Evolutionary conservation across 495 filamentous ascomycete species (phyloP).

Genomic region (Peziza echinospora): DNA sequence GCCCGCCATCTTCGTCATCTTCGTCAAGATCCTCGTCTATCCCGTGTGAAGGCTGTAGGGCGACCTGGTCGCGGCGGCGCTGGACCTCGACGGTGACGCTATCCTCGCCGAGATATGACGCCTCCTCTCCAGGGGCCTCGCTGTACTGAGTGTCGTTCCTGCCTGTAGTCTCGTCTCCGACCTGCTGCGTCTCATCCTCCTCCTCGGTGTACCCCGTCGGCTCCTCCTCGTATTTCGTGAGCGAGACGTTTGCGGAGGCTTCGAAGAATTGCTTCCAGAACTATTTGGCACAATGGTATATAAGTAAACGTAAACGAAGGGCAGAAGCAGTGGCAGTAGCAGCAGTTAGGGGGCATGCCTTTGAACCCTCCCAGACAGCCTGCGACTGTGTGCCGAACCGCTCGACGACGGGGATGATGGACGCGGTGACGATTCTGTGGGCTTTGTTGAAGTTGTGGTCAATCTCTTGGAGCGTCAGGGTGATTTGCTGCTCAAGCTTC

Average conservation of each 20-base stretch:
- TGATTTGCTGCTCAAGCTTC: constrained; percentile 56
- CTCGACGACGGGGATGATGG: constrained; percentile 84
- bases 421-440: constrained; percentile 85
- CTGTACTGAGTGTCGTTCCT: not conserved
- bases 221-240: constrained; percentile 24
- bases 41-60: too few species aligned
- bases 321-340: too few species aligned
- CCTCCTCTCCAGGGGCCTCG: not conserved
- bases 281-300: constrained; percentile 23
- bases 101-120: not conserved
- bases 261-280: constrained; percentile 99
- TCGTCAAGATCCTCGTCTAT: constrained; percentile 1
- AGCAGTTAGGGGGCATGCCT: constrained; percentile 29
- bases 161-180: not conserved
- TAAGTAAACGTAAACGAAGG: not conserved
- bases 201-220: not conserved
- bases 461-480: constrained; percentile 43
- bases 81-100: constrained; percentile 42
- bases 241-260: constrained; percentile 84
- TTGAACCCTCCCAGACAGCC: constrained; percentile 89
- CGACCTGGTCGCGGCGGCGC: constrained; percentile 23
- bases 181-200: not conserved
- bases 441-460: constrained; percentile 95
- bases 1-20: not conserved
- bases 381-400: constrained; percentile 87